Evolutionary conservation across 148 eudicot genomes (phyloP).

Genomic region (Rheum nobile): DNA sequence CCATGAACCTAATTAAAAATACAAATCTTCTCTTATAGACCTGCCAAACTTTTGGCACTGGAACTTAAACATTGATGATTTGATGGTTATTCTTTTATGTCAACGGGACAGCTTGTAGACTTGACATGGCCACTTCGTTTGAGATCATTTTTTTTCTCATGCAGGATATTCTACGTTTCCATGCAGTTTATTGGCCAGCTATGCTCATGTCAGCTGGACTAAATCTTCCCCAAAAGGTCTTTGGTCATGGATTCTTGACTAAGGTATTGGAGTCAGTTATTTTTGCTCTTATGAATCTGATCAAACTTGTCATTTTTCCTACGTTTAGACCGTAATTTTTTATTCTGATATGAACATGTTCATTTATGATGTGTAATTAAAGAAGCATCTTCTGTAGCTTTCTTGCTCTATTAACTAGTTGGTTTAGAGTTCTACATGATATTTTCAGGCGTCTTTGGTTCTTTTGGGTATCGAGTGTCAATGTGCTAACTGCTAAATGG

Average conservation of each 20-base stretch:
- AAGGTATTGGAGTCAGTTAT: constrained; percentile 41
- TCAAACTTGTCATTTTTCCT: not conserved
- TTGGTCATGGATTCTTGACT: constrained; percentile 99
- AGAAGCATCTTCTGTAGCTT: not conserved
- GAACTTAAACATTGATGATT: not conserved
- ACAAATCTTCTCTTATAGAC: not conserved
- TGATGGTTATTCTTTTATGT: not conserved
- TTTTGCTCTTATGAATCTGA: not conserved
- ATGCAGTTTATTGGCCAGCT: constrained; percentile 99
- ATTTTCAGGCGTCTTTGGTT: not conserved
- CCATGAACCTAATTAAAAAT: not conserved
- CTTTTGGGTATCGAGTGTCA: not conserved
- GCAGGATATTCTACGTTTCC: constrained; percentile 98
- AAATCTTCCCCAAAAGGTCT: constrained; percentile 75
- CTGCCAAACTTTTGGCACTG: not conserved
- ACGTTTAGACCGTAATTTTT: not conserved
- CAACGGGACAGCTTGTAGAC: not conserved
- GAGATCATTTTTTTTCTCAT: constrained; percentile 2
- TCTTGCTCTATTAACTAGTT: not conserved
- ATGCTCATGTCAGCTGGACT: constrained; percentile 98
- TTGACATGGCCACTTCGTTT: not conserved
- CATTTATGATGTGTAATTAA: not conserved
- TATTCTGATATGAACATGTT: not conserved
- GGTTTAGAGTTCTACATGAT: not conserved
- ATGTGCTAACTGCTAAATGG: not conserved